A percentile compares a stretch with the other conserved stretches of the same genome.
These are phyloP conservation scores for Leersia perrieri DNA, from an alignment of 176 grass and related monocot species.

Conservation along the genomic window DNA sequence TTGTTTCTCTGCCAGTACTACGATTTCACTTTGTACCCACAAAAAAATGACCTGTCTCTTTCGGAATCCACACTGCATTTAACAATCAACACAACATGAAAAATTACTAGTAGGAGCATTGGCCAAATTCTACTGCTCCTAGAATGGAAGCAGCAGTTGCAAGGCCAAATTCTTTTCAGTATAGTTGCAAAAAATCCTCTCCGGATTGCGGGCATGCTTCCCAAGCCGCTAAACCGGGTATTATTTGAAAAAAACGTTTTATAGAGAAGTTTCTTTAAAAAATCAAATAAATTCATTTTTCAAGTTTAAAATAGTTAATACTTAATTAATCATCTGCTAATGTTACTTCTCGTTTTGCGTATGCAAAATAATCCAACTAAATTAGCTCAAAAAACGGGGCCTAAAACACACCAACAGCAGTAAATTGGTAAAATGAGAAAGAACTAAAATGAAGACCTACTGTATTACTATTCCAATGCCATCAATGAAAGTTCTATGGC, in stretches of 20 bases:
- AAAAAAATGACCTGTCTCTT: neutral
- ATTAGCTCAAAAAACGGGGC: too few species aligned
- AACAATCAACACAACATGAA: neutral
- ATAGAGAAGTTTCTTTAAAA: too few species aligned
- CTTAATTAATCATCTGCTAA: too few species aligned
- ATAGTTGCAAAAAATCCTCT: too few species aligned
- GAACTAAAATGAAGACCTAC: neutral
- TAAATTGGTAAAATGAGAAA: neutral
- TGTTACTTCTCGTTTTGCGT: too few species aligned
- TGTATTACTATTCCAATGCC: neutral
- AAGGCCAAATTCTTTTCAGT: too few species aligned
- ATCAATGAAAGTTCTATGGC: slow-evolving; percentile 3
- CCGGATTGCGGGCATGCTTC: too few species aligned
- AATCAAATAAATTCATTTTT: too few species aligned
- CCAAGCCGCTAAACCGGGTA: too few species aligned
- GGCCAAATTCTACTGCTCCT: neutral
- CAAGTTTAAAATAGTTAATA: too few species aligned
- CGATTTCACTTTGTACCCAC: neutral
- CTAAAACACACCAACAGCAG: neutral
- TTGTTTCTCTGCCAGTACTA: neutral
- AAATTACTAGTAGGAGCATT: neutral
- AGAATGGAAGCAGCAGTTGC: neutral
- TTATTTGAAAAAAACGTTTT: too few species aligned
- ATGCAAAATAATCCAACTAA: too few species aligned
- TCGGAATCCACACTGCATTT: neutral